Evolutionary conservation across 176 grass and related monocot genomes (phyloP), one percentile per base, ranked within the genome.

Genomic region (Aegilops tauschii): DNA sequence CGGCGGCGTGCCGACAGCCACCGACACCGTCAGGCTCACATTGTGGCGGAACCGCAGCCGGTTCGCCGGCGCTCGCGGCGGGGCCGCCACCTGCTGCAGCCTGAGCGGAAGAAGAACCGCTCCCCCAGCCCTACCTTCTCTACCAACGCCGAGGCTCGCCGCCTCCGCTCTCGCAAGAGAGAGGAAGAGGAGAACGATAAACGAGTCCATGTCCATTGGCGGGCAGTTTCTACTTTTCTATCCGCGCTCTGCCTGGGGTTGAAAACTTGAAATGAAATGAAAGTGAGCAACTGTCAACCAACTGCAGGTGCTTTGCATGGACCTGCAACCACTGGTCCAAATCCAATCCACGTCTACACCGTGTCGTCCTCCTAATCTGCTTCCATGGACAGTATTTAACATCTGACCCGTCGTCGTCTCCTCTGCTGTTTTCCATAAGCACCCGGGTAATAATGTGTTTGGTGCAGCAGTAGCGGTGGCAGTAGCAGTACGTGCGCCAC

Each of bases 41-140:
- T 95, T 89, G 82, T 87, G 86, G 42, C 87, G 92, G 89, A 97
- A 93, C 68, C 74, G 85, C 5, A 97, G 81, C 79, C 61, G 81
- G 84, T 88, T 89, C 62, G 81, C 21, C 11, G 83, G 83, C 18
- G 84, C 18, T n/a, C 10, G 47, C 23, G 82, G 66, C 17, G 44
- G 71, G 23, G 78, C 62, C 49, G 74, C 16, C 87, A 87, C 83
- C 77, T 77, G 56, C 85, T 82, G 69, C 17, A 36, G 20, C 65
- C 61, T 73, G 18, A 95, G 88, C 21, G 88, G 73, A 1, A 92
- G 84, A 1, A 93, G 45, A 9, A 86, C 27, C 34, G 81, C 10
- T 5, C 30, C 81, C 7, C 7, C 40, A 5, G 11, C 25, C 59
- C 34, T 63, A 0, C 36, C 82, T 76, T 35, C 75, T 13, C 52